Evolutionary conservation across 345 rosid genomes (phyloP).

Genomic region (Alliaria petiolata): DNA sequence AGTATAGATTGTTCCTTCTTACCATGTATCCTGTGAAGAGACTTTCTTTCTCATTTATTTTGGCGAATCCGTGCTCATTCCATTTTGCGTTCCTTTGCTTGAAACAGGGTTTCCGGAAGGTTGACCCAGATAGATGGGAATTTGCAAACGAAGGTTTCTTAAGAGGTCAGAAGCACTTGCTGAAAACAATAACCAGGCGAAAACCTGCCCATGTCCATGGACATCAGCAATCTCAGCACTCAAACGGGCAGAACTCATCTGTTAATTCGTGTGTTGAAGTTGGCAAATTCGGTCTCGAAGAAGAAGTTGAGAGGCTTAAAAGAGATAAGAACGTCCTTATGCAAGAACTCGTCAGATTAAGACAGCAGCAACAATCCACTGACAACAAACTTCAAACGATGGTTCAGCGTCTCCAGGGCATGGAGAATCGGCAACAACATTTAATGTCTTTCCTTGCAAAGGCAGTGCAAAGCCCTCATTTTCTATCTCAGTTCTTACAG

Average conservation of each 20-base stretch:
- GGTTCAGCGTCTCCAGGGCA: constrained; percentile 93
- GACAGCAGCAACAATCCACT: constrained; percentile 94
- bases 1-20: background rate
- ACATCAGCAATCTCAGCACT: constrained; percentile 65
- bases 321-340: constrained; percentile 97
- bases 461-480: constrained; percentile 93
- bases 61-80: background rate
- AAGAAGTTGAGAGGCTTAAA: constrained; percentile 96
- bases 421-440: constrained; percentile 99
- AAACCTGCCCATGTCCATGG: constrained; percentile 66
- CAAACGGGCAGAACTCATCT: constrained; percentile 66
- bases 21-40: background rate
- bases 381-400: constrained; percentile 80
- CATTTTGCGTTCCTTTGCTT: constrained; percentile 1
- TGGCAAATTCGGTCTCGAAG: constrained; percentile 96
- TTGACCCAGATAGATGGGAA: constrained; percentile 98
- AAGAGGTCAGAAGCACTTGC: constrained; percentile 89
- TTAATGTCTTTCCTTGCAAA: constrained; percentile 96
- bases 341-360: constrained; percentile 93
- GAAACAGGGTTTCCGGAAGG: constrained; percentile 89
- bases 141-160: constrained; percentile 93
- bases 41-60: background rate
- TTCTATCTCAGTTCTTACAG: constrained; percentile 91
- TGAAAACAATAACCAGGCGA: constrained; percentile 70
- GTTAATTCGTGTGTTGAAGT: constrained; percentile 95